Percentiles rank a stretch among this genome's conserved stretches.
phyloP scores from a whole-genome alignment of 768 basidiomycete species.

The Pulveroboletus sp. region DNA sequence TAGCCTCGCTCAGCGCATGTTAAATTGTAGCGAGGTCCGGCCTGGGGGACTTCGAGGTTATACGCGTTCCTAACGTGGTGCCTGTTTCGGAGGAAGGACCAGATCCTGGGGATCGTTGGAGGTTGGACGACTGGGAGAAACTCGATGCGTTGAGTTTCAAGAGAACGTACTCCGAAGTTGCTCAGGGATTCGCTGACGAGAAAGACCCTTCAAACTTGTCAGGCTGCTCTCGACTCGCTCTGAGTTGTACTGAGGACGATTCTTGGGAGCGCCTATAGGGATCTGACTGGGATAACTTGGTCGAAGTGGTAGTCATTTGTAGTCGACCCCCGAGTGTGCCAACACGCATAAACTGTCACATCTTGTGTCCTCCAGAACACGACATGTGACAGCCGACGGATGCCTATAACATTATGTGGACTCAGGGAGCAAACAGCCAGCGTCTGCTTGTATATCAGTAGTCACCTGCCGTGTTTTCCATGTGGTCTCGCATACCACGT shows the following conservation, averaged over 20 bases:
- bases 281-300: neutral
- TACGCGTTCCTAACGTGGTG: constrained; percentile 18
- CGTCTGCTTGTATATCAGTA: too few species aligned
- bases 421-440: too few species aligned
- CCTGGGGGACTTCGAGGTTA: constrained; percentile 21
- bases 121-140: constrained; percentile 19
- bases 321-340: too few species aligned
- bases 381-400: too few species aligned
- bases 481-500: too few species aligned
- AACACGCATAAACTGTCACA: too few species aligned
- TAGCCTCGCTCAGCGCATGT: neutral
- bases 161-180: constrained; percentile 24
- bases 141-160: constrained; percentile 12
- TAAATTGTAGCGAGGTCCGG: constrained; percentile 7
- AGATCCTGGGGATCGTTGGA: constrained; percentile 2
- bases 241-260: constrained; percentile 6
- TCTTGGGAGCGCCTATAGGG: constrained; percentile 13
- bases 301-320: too few species aligned
- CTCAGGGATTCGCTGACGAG: constrained; percentile 5
- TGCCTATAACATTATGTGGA: too few species aligned
- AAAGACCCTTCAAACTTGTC: neutral
- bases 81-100: constrained; percentile 10
- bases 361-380: too few species aligned
- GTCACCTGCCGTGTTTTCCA: too few species aligned
- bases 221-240: neutral